phyloP scores from a whole-genome alignment of 768 basidiomycete species.

The Trametes meyenii region DNA sequence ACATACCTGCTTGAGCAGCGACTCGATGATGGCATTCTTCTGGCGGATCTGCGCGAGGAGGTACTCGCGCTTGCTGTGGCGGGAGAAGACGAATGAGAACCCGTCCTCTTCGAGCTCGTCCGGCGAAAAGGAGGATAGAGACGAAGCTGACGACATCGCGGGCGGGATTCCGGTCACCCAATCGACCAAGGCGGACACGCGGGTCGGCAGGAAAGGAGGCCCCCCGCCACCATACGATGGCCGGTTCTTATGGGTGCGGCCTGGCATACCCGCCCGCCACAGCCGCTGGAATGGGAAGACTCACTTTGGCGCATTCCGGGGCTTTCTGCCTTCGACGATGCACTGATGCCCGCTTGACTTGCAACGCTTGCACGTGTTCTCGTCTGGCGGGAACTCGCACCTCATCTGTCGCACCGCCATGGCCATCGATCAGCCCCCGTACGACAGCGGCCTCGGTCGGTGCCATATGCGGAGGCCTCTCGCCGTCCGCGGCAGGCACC shows the following conservation, averaged over 20 bases:
- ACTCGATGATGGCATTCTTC: constrained; percentile 86
- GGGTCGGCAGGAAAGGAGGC: constrained; percentile 6
- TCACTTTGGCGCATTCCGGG: constrained; percentile 79
- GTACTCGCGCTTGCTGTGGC: constrained; percentile 79
- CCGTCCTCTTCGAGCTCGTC: constrained; percentile 23
- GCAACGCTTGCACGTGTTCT: constrained; percentile 80
- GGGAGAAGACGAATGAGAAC: constrained; percentile 31
- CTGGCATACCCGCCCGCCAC: constrained; percentile 6
- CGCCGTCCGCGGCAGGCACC: constrained; percentile 17
- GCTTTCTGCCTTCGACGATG: constrained; percentile 83
- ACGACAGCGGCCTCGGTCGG: constrained; percentile 12
- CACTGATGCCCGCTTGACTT: constrained; percentile 72
- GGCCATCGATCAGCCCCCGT: constrained; percentile 16
- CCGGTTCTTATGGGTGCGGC: constrained; percentile 14
- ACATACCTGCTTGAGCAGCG: constrained; percentile 77
- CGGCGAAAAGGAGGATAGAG: constrained; percentile 1
- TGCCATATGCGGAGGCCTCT: not conserved
- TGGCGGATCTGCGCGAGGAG: constrained; percentile 83
- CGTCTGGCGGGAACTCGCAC: constrained; percentile 75
- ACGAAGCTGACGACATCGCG: constrained; percentile 14
- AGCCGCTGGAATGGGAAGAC: constrained; percentile 37
- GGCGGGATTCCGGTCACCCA: not conserved
- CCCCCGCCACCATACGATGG: constrained; percentile 2
- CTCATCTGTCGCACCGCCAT: constrained; percentile 63
- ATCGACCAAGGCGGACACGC: not conserved